Evolutionary conservation across 2,329 filamentous ascomycete genomes (phyloP).

Genomic region (Capronia epimyces): DNA sequence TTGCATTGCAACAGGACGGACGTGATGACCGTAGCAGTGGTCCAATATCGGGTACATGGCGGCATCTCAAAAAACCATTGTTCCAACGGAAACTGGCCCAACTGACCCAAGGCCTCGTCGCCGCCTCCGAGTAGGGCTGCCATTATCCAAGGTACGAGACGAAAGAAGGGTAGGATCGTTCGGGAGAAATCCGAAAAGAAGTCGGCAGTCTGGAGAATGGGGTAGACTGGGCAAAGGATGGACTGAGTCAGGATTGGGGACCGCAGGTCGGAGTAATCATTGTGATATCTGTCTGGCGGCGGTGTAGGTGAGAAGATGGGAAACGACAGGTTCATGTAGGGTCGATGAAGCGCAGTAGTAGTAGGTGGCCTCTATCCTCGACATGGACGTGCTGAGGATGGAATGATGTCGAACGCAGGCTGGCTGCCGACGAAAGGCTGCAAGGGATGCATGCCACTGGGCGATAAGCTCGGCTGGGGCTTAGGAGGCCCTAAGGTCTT

Average conservation of each 20-base stretch:
- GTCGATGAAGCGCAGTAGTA: background rate
- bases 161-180: constrained; percentile 15
- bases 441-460: background rate
- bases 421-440: background rate
- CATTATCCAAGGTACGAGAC: constrained; percentile 21
- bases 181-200: constrained; percentile 19
- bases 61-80: constrained; percentile 99
- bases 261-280: constrained; percentile 21
- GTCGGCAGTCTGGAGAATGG: constrained; percentile 15
- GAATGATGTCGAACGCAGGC: constrained; percentile 14
- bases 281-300: constrained; percentile 12
- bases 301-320: constrained; percentile 16
- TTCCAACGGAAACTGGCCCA: constrained; percentile 71
- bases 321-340: constrained; percentile 21
- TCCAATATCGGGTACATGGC: constrained; percentile 94
- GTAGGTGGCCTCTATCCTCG: constrained; percentile 17
- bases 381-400: constrained; percentile 2
- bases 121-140: constrained; percentile 23
- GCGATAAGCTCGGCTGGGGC: background rate
- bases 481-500: too few species aligned
- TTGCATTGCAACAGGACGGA: constrained; percentile 90
- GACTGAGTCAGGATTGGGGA: constrained; percentile 20
- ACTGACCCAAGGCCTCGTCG: constrained; percentile 32
- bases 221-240: constrained; percentile 15
- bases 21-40: constrained; percentile 79